These are phyloP conservation scores for Peterozyma xylosa DNA, from an alignment of 805 yeast species.

Conservation along the genomic window DNA sequence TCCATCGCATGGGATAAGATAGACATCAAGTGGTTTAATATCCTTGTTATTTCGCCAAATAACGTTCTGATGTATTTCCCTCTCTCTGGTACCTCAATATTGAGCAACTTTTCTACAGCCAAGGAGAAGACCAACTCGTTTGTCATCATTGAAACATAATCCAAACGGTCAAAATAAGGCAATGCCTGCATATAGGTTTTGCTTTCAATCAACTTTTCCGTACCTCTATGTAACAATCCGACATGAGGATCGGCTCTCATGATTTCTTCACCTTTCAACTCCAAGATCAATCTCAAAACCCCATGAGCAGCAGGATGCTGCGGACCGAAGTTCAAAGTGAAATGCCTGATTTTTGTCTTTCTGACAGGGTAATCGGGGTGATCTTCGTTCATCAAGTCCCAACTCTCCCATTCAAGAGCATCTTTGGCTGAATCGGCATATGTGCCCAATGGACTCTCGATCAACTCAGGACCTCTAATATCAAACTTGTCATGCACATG, in stretches of 20 bases:
- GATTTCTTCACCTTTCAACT: conserved; percentile 83
- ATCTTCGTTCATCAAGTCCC: conserved; percentile 26
- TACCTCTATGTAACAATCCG: conserved; percentile 82
- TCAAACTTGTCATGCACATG: background rate
- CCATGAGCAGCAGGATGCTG: conserved; percentile 97
- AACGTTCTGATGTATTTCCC: conserved; percentile 79
- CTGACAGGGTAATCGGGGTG: conserved; percentile 26
- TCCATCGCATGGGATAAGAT: conserved; percentile 87
- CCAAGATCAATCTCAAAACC: conserved; percentile 78
- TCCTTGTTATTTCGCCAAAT: conserved; percentile 82
- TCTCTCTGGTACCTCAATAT: conserved; percentile 79
- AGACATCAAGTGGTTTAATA: conserved; percentile 81
- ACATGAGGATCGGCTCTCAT: conserved; percentile 85
- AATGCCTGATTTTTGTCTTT: conserved; percentile 64
- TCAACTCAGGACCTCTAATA: conserved; percentile 11
- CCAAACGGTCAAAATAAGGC: conserved; percentile 84
- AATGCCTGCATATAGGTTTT: conserved; percentile 84
- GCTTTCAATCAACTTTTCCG: conserved; percentile 80
- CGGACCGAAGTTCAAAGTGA: conserved; percentile 87
- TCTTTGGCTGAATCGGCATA: conserved; percentile 25
- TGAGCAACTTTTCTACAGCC: conserved; percentile 78
- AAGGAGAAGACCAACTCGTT: conserved; percentile 79
- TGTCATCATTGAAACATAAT: conserved; percentile 84
- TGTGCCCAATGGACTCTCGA: conserved; percentile 35
- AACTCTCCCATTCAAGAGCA: conserved; percentile 25